phyloP scores from a whole-genome alignment of 305 asterid species.

The Fraxinus nigra region DNA sequence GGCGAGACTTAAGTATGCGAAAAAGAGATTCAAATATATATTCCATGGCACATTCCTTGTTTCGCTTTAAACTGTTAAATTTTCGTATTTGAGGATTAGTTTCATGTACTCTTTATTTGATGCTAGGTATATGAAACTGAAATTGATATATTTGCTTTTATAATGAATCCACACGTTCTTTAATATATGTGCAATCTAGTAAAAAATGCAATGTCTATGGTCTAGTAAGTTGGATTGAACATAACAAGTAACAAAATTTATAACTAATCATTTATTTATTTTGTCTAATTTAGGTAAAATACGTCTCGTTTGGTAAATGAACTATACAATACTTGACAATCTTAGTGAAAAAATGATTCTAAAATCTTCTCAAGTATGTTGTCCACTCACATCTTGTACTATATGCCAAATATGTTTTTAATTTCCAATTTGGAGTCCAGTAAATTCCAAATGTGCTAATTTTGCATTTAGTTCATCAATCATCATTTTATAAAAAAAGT shows the following conservation, averaged over 20 bases:
- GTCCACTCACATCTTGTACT: background rate
- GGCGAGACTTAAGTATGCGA: background rate
- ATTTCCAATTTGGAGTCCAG: background rate
- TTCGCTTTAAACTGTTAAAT: background rate
- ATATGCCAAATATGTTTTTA: background rate
- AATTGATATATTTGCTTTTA: background rate
- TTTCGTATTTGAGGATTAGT: background rate
- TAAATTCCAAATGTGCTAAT: background rate
- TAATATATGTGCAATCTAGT: background rate
- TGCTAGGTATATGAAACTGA: background rate
- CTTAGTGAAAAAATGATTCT: background rate
- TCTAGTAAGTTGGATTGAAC: background rate
- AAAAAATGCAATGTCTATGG: background rate
- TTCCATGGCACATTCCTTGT: background rate
- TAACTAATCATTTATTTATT: background rate
- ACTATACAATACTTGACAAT: background rate
- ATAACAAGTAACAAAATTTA: background rate
- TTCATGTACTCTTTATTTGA: background rate
- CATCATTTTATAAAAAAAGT: background rate
- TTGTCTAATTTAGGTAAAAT: background rate
- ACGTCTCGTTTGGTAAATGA: background rate
- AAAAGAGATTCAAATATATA: background rate
- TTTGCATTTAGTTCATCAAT: background rate
- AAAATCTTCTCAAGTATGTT: background rate
- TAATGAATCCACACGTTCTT: background rate